Evolutionary conservation across 2,329 filamentous ascomycete species (phyloP).

Genomic region (Aspergillus alliaceus): DNA sequence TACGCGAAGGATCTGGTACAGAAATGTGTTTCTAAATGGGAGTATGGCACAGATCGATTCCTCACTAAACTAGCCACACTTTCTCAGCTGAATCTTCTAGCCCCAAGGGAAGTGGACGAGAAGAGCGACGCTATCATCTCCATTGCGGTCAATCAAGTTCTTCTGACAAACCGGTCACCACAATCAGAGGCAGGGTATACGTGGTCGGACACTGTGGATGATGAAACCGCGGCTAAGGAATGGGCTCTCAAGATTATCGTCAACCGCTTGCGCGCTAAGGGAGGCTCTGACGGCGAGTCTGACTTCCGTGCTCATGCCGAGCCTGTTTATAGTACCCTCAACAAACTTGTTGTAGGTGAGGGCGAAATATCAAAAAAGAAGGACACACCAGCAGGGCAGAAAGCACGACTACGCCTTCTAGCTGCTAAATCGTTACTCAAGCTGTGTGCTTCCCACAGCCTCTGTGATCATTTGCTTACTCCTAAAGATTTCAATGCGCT

Average conservation of each 20-base stretch:
- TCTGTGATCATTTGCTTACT: conserved; percentile 71
- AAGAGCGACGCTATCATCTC: conserved; percentile 75
- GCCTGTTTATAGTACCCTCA: conserved; percentile 76
- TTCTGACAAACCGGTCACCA: conserved; percentile 66
- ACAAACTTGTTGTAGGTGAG: conserved; percentile 69
- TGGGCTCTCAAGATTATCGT: conserved; percentile 82
- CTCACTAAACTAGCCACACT: conserved; percentile 57
- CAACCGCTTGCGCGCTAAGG: conserved; percentile 73
- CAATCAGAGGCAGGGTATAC: conserved; percentile 55
- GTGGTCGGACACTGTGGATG: conserved; percentile 73
- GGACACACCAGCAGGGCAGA: conserved; percentile 75
- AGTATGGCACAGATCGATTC: conserved; percentile 71
- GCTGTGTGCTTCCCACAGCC: conserved; percentile 71
- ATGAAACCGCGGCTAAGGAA: conserved; percentile 80
- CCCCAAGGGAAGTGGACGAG: conserved; percentile 70
- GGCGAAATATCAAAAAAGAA: conserved; percentile 78
- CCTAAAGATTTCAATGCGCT: conserved; percentile 77
- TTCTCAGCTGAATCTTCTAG: conserved; percentile 72
- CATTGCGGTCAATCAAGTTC: conserved; percentile 71
- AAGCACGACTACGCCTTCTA: conserved; percentile 74
- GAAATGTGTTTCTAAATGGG: conserved; percentile 71
- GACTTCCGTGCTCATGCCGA: conserved; percentile 56
- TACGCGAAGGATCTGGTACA: conserved; percentile 80
- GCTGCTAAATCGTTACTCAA: conserved; percentile 83
- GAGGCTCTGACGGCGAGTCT: conserved; percentile 45